Evolutionary conservation across 257 asterid genomes (phyloP), one percentile per base, ranked within the genome.

Genomic region (Jaltomata sinuosa): DNA sequence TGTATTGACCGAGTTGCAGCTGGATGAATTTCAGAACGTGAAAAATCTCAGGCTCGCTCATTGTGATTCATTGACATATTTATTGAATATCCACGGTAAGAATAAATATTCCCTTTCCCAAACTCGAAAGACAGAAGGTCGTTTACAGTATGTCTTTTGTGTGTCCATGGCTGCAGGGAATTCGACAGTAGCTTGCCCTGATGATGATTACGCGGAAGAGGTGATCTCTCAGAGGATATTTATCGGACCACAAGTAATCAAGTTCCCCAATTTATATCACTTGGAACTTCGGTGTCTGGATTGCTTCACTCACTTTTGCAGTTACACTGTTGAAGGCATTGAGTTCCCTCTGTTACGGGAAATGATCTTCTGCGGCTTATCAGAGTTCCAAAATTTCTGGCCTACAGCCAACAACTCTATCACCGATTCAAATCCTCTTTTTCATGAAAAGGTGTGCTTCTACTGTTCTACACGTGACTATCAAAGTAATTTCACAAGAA

Each of bases 281-380:
- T 38, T 71, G 53, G 0, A 5, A 1, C 34, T 40, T 71, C 0
- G 6, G 2, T 0, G 0, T n/a, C 54, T 71, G 34, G 0, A 4
- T 2, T n/a, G 54, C 34, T 16, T 71, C 54, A 71, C 79, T 71
- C 54, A 40, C 79, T n/a, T 71, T 40, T 71, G 34, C 54, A 71
- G 14, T 4, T 31, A 1, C 50, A 40, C 53, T 40, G 54, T 71
- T 40, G 79, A n/a, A 6, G 79, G 79, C 12, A 40, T 71, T 40
- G 54, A 71, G 79, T 71, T 71, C 53, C 54, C 79, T 40, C 79
- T 0, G 79, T n/a, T 40, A 40, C 2, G 16, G 25, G 2, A 1
- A 9, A 68, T 68, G 18, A 0, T 1, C 6, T 2, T 68, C 16
- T 1, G 2, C 1, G 3, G 1, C 4, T 68, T 68, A 1, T 18